Evolutionary conservation across 2,329 filamentous ascomycete genomes (phyloP), one percentile per base, ranked within the genome.

Genomic region (Tolypocladium tundrense): DNA sequence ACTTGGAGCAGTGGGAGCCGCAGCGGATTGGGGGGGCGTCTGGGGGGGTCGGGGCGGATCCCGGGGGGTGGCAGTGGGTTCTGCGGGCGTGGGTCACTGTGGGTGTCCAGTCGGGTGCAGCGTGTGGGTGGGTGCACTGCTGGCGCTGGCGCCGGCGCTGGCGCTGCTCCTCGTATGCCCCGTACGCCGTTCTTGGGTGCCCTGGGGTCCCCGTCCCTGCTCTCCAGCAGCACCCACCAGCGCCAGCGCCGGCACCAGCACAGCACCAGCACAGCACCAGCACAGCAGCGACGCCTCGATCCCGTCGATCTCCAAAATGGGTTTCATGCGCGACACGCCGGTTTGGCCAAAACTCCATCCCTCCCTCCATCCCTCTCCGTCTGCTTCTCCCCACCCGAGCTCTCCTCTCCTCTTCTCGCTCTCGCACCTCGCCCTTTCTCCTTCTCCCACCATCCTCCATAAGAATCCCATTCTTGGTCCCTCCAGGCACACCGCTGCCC

Each of bases 251-350:
- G 5, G 35, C 35, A 35, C 35, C 35, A 9, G n/a, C 14, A 27
- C 53, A 56, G 54, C 42, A 51, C n/a, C n/a, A n/a, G n/a, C n/a
- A n/a, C 27, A 31, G 35, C 35, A 35, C 35, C 35, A 9, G n/a
- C 14, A 27, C 53, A 56, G 54, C 42, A 51, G 56, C 56, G 27
- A 48, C 37, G 52, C 66, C 62, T 70, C 69, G 69, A 71, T 72
- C 65, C 58, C 66, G 57, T 70, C 69, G 69, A 72, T 72, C 69
- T 50, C 48, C 48, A 54, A 40, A 57, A 57, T 60, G 68, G 63
- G 67, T 69, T 67, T 66, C 63, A 64, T 67, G 66, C 64, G 65
- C 64, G 67, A 65, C 62, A 66, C 61, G 63, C 66, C 60, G 64
- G 61, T 64, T 63, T 67, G 64, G 61, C 62, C 60, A 64, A 62